A percentile compares a stretch with the other conserved stretches of the same genome.
Evolutionary conservation across 495 filamentous ascomycete genomes (phyloP).

Genomic region (Evernia prunastri): DNA sequence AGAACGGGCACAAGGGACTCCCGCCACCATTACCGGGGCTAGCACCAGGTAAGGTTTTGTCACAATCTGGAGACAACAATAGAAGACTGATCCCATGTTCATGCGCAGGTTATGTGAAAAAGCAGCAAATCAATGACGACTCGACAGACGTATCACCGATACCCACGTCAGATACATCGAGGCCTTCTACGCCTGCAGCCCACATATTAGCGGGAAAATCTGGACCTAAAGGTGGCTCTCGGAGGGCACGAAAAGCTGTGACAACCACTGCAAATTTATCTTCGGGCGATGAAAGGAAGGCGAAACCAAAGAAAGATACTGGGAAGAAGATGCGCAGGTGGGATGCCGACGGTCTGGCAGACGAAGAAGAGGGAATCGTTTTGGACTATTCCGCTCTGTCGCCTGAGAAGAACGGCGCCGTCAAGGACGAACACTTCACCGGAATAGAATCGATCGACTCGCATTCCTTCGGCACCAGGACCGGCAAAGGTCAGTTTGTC

Average conservation of each 20-base stretch:
- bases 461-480: slow-evolving; percentile 75
- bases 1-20: slow-evolving; percentile 36
- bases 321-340: slow-evolving; percentile 80
- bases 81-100: neutral
- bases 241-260: slow-evolving; percentile 73
- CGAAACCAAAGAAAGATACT: slow-evolving; percentile 50
- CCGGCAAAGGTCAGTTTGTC: slow-evolving; percentile 84
- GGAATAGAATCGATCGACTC: slow-evolving; percentile 66
- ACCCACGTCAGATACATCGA: slow-evolving; percentile 68
- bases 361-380: slow-evolving; percentile 72
- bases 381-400: slow-evolving; percentile 73
- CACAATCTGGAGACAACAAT: neutral
- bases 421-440: slow-evolving; percentile 40
- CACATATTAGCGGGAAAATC: slow-evolving; percentile 66
- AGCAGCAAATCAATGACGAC: slow-evolving; percentile 40
- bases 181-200: slow-evolving; percentile 63
- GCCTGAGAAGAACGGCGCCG: slow-evolving; percentile 44
- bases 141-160: slow-evolving; percentile 59
- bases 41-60: slow-evolving; percentile 20
- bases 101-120: slow-evolving; percentile 27
- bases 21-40: slow-evolving; percentile 52
- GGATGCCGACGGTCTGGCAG: slow-evolving; percentile 82
- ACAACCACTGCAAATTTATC: slow-evolving; percentile 60
- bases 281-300: slow-evolving; percentile 74
- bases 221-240: slow-evolving; percentile 57